Percentiles rank a stretch among this genome's conserved stretches.
Conservation (phyloP, 2,329 filamentous ascomycete genomes). For the Aspergillus puulaauensis region DNA sequence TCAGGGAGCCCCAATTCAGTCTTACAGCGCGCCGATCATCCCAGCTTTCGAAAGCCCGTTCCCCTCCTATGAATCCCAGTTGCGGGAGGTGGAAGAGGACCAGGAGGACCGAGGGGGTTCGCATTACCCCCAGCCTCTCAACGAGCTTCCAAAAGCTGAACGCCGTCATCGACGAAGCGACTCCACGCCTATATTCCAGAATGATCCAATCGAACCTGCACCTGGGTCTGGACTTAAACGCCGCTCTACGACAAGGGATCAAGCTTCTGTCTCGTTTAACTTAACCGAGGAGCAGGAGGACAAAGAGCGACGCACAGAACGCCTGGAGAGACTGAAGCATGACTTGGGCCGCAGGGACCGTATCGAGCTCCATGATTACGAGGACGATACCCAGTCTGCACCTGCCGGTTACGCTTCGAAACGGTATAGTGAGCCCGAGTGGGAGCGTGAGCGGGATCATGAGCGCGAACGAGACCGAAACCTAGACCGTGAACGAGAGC, state of each 20-base stretch:
- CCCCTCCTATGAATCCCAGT: conserved; percentile 17
- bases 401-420: conserved; percentile 19
- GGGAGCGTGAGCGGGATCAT: conserved; percentile 1
- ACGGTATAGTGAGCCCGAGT: conserved; percentile 17
- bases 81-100: conserved; percentile 15
- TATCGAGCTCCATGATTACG: conserved; percentile 29
- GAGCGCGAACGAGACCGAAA: neutral
- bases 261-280: conserved; percentile 56
- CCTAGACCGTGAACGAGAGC: conserved; percentile 13
- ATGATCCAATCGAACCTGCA: conserved; percentile 27
- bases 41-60: conserved; percentile 13
- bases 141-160: conserved; percentile 1
- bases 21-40: conserved; percentile 43
- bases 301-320: conserved; percentile 43
- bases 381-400: conserved; percentile 22
- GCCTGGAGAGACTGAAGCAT: conserved; percentile 23
- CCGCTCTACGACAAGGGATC: conserved; percentile 35
- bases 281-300: conserved; percentile 57
- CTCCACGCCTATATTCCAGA: conserved; percentile 46
- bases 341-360: conserved; percentile 21
- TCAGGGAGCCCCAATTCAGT: conserved; percentile 40
- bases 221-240: conserved; percentile 23
- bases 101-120: conserved; percentile 11
- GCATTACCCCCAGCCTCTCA: conserved; percentile 11
- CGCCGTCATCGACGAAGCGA: conserved; percentile 41